Evolutionary conservation across 345 rosid genomes (phyloP).

Genomic region (Bruguiera sexangula): DNA sequence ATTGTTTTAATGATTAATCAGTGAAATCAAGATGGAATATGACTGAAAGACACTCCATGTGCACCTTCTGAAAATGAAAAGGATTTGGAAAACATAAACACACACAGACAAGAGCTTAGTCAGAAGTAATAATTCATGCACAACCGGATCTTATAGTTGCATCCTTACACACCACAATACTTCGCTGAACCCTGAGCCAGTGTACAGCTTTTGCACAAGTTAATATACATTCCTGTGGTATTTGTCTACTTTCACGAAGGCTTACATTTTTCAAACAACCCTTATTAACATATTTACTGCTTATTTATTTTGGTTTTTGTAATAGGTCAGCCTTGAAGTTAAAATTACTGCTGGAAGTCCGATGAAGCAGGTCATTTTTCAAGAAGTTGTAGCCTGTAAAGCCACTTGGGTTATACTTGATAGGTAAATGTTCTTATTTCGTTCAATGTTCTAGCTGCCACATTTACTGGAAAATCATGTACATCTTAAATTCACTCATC

Average conservation of each 20-base stretch:
- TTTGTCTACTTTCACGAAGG: no score
- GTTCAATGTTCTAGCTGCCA: not conserved
- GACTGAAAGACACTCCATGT: not conserved
- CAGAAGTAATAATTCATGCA: no score
- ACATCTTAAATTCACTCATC: no score
- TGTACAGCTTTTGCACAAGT: no score
- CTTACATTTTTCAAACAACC: not conserved
- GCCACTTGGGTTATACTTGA: constrained; percentile 58
- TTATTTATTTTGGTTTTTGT: not conserved
- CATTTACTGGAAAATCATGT: no score
- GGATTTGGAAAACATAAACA: not conserved
- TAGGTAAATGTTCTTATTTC: constrained; percentile 28
- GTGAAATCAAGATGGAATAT: not conserved
- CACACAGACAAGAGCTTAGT: no score
- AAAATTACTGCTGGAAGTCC: constrained; percentile 55
- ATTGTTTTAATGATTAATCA: not conserved
- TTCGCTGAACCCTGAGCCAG: no score
- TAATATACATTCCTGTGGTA: no score
- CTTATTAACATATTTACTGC: not conserved
- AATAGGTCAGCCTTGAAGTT: constrained; percentile 51
- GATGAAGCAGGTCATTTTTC: constrained; percentile 45
- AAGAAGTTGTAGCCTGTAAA: constrained; percentile 38
- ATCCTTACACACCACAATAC: no score
- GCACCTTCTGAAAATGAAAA: not conserved
- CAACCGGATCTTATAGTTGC: no score